These are phyloP conservation scores for Pseudogymnoascus destructans DNA, from an alignment of 2,329 filamentous ascomycete genomes.

Conservation along the genomic window DNA sequence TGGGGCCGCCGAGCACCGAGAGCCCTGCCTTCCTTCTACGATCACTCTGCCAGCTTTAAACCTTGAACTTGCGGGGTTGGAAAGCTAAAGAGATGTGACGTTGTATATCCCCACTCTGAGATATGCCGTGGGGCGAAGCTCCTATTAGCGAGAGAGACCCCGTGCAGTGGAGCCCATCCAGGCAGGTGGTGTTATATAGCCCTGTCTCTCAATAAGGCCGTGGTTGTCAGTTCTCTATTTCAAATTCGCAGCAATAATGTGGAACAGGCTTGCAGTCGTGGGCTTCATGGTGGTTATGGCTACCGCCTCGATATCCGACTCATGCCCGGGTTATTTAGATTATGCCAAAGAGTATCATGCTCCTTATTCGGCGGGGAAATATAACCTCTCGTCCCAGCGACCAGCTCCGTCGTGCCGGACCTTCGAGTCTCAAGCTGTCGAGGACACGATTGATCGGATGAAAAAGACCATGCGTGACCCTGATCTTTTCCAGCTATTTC, in stretches of 20 bases:
- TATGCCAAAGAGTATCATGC: slow-evolving; percentile 48
- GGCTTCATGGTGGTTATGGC: neutral
- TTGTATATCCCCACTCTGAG: slow-evolving; percentile 7
- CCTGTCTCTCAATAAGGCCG: slow-evolving; percentile 1
- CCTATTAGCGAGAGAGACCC: neutral
- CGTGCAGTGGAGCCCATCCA: neutral
- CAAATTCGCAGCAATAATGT: neutral
- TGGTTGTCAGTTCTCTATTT: neutral
- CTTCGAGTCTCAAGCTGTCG: slow-evolving; percentile 64
- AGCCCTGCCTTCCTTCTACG: neutral
- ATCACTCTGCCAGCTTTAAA: neutral
- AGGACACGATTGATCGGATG: slow-evolving; percentile 60
- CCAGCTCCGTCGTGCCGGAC: slow-evolving; percentile 66
- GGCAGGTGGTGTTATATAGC: slow-evolving; percentile 7
- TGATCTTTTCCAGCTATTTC: slow-evolving; percentile 57
- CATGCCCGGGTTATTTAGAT: slow-evolving; percentile 51
- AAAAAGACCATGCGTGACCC: slow-evolving; percentile 59
- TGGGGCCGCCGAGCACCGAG: neutral
- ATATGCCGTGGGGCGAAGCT: neutral
- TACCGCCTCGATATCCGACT: neutral
- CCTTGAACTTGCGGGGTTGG: slow-evolving; percentile 5
- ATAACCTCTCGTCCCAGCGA: slow-evolving; percentile 68
- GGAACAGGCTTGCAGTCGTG: neutral
- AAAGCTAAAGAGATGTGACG: slow-evolving; percentile 2
- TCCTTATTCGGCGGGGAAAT: slow-evolving; percentile 64